Percentiles rank a stretch among this genome's conserved stretches.
These are phyloP conservation scores for Kurtzmaniella quercitrusa DNA, from an alignment of 1,139 yeast species.

Conservation along the genomic window DNA sequence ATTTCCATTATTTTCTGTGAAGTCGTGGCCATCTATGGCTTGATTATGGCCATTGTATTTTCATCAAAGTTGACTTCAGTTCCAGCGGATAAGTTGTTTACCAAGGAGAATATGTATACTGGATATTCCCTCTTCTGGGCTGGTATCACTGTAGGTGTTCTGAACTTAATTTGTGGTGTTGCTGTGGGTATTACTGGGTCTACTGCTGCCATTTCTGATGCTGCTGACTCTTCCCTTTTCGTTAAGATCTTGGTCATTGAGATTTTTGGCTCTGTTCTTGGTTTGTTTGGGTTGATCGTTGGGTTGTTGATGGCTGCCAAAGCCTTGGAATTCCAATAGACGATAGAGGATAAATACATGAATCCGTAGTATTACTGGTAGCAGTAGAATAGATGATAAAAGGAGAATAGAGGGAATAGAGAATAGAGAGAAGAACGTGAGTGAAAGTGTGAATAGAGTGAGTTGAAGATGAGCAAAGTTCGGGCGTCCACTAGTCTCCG, in stretches of 20 bases:
- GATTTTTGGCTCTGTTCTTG: slow-evolving; percentile 94
- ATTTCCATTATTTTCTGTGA: slow-evolving; percentile 98
- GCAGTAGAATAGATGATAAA: too few species aligned
- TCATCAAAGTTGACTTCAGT: slow-evolving; percentile 82
- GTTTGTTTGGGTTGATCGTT: slow-evolving; percentile 90
- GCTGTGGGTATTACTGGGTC: slow-evolving; percentile 98
- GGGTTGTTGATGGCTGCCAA: slow-evolving; percentile 96
- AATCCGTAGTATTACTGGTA: too few species aligned
- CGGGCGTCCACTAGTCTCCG: too few species aligned
- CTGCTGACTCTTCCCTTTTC: slow-evolving; percentile 92
- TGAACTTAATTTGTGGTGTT: slow-evolving; percentile 93
- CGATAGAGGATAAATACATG: neutral
- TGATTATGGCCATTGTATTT: slow-evolving; percentile 96
- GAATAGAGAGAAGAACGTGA: too few species aligned
- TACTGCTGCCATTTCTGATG: slow-evolving; percentile 96
- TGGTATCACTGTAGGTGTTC: slow-evolving; percentile 90
- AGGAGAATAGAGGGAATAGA: too few species aligned
- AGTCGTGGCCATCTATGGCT: slow-evolving; percentile 97
- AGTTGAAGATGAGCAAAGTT: too few species aligned
- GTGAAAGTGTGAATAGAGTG: too few species aligned
- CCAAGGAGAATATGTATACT: slow-evolving; percentile 87
- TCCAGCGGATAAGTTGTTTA: slow-evolving; percentile 55
- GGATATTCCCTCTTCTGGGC: slow-evolving; percentile 98
- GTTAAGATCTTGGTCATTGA: slow-evolving; percentile 96
- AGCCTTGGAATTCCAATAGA: slow-evolving; percentile 68